Base-by-base conservation (phyloP, 225 moss, liverwort and hornwort genomes). In the Sphagnum tenellum region DNA sequence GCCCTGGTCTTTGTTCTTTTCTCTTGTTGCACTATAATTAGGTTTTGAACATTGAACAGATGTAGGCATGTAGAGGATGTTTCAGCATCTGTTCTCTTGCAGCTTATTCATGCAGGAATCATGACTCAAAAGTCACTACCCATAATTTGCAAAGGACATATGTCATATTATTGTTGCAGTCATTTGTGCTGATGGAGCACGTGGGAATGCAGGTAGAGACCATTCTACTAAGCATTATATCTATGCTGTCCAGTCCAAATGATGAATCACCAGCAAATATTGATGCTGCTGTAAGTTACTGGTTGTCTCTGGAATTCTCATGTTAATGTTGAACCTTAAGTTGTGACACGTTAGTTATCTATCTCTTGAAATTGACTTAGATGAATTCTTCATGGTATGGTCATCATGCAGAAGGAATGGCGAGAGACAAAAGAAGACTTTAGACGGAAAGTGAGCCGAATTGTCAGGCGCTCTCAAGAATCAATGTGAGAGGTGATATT, bases 181-280 rank as follows among this genome's bases (percentile, higher is more conserved):
- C 13, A 6, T 50, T 66, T 56, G 66, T 52, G 59, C 51, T 47
- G 52, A 47, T 47, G 12, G 5, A 46, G 7, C 10, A 48, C 11
- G 50, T 64, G 51, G 45, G 49, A 61, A 60, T 59, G 67, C 76
- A 86, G 85, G 86, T 94, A 73, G 95, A 95, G 76, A 92, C 92
- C 12, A 95, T 95, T 55, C 77, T 95, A 45, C 79, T 92, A 71
- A 95, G 95, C 81, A 95, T 95, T 72, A 92, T 95, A 68, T 89
- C 95, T 63, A 92, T 95, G 95, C 74, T 92, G 3, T 89, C 88
- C 11, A 89, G 89, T 73, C 92, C 92, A 53, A 92, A 95, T 70
- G 95, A 95, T 59, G 89, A 95, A 77, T 95, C 95, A 57, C 95
- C 89, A 12, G 92, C 95, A 44, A 95, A 95, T 71, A 91, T 92